Conservation (phyloP, 164 flowering plant genomes). For the Santalum album region DNA sequence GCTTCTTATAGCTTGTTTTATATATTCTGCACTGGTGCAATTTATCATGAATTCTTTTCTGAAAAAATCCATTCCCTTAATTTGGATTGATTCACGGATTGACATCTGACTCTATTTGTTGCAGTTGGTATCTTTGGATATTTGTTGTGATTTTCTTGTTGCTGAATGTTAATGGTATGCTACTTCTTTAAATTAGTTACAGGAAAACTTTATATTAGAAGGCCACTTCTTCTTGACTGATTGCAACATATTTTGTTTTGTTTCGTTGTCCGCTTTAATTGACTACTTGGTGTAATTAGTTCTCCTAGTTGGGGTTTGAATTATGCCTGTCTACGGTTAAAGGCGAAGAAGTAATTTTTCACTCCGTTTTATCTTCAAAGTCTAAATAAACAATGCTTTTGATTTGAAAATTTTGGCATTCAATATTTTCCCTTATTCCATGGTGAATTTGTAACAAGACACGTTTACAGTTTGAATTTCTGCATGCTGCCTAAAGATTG, state of each 20-base stretch:
- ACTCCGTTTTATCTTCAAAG: no score
- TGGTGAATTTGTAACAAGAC: no score
- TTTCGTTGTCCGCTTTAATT: background rate
- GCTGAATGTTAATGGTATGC: constrained; percentile 69
- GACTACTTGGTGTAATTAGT: no score
- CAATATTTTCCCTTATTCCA: background rate
- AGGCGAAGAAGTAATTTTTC: background rate
- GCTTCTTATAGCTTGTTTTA: no score
- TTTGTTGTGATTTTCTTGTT: constrained; percentile 80
- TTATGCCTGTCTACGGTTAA: background rate
- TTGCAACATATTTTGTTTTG: no score
- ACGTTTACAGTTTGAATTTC: no score
- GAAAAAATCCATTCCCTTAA: background rate
- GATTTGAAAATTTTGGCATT: background rate
- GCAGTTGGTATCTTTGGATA: constrained; percentile 97
- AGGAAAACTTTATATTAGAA: no score
- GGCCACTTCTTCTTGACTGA: no score
- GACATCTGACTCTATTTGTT: constrained; percentile 16
- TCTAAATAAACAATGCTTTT: no score
- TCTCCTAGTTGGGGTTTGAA: no score
- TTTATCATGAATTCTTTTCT: background rate
- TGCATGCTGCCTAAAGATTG: background rate
- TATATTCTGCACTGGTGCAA: background rate
- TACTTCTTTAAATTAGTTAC: background rate
- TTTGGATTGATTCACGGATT: constrained; percentile 2